phyloP scores from a whole-genome alignment of 192 early-diverging fungal species.

The Backusella circina region DNA sequence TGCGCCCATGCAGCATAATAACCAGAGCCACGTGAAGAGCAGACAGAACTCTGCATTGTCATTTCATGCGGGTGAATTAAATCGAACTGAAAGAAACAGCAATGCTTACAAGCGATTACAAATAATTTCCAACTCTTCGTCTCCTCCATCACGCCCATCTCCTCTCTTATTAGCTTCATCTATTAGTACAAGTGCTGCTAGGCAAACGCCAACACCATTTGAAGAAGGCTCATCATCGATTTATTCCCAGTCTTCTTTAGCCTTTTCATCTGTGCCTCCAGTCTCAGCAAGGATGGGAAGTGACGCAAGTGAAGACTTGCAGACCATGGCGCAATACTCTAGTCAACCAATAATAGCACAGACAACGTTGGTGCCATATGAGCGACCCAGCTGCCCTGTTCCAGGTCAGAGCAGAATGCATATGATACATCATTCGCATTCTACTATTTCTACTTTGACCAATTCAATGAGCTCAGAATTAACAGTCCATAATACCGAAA shows the following conservation, averaged over 20 bases:
- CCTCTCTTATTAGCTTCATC: background rate
- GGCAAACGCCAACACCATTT: background rate
- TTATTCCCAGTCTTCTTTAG: background rate
- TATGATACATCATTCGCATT: background rate
- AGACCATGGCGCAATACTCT: background rate
- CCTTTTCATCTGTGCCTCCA: background rate
- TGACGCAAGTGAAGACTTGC: slow-evolving; percentile 5
- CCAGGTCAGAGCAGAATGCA: background rate
- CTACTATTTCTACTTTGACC: background rate
- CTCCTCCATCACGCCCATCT: background rate
- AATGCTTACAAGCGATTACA: background rate
- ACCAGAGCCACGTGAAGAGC: background rate
- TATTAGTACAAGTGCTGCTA: background rate
- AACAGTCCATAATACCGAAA: background rate
- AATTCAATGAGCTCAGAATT: background rate
- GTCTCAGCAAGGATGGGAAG: background rate
- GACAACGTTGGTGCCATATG: background rate
- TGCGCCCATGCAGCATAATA: background rate
- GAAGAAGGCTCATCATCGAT: slow-evolving; percentile 1
- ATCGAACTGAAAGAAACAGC: background rate
- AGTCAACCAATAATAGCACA: background rate
- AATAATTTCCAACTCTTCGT: background rate
- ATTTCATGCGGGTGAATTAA: background rate
- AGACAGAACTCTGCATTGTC: background rate
- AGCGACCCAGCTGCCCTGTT: slow-evolving; percentile 3